Conservation (phyloP, 106 monocot species). For the Xerophyta viscosa region DNA sequence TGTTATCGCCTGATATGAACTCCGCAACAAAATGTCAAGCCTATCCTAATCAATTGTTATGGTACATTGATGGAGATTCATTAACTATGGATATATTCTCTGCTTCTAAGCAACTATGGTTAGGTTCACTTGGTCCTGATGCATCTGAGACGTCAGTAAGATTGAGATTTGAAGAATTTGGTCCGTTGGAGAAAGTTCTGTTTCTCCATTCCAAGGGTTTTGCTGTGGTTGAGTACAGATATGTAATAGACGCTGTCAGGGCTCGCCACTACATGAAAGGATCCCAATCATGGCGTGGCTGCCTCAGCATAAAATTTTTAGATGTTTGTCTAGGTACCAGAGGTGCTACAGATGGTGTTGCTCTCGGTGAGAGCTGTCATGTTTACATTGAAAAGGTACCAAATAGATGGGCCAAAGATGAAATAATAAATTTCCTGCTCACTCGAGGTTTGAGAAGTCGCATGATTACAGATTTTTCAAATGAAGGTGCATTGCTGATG, state of each 20-base stretch:
- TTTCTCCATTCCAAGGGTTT: conserved; percentile 55
- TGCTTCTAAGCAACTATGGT: conserved; percentile 74
- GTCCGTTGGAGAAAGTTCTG: conserved; percentile 49
- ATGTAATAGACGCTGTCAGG: conserved; percentile 78
- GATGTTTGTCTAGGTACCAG: conserved; percentile 64
- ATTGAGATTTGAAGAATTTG: conserved; percentile 80
- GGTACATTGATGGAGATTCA: conserved; percentile 68
- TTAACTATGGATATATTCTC: conserved; percentile 59
- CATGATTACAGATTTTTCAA: conserved; percentile 49
- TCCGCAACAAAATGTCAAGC: conserved; percentile 8
- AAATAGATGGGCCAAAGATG: conserved; percentile 54
- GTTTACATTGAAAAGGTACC: conserved; percentile 70
- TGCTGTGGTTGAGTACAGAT: conserved; percentile 72
- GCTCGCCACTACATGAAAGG: conserved; percentile 86
- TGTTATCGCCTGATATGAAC: conserved; percentile 30
- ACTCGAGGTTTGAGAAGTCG: conserved; percentile 26
- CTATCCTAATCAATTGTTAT: conserved; percentile 29
- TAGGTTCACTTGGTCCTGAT: conserved; percentile 63
- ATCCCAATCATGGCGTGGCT: conserved; percentile 64
- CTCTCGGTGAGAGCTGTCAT: conserved; percentile 73
- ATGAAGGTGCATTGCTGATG: conserved; percentile 65
- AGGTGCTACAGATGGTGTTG: conserved; percentile 51
- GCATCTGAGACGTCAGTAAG: conserved; percentile 54
- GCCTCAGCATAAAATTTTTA: conserved; percentile 66
- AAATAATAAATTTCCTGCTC: conserved; percentile 53